Conservation (phyloP, 169 alveolate genomes). For the Fabrea salina region DNA sequence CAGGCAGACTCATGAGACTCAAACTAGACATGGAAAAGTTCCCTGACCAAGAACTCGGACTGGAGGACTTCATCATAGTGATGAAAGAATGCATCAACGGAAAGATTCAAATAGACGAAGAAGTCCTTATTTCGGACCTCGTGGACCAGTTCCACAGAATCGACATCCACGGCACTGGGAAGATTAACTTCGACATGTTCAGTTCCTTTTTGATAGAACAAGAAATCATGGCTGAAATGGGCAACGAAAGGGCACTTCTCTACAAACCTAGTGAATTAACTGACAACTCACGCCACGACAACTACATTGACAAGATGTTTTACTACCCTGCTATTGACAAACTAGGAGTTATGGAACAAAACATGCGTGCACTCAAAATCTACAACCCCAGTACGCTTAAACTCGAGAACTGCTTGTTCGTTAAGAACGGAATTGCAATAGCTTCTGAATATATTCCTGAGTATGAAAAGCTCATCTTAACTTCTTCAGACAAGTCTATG, state of each 20-base stretch:
- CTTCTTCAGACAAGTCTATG: slow-evolving; percentile 41
- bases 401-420: slow-evolving; percentile 26
- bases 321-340: slow-evolving; percentile 54
- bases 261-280: slow-evolving; percentile 43
- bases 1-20: slow-evolving; percentile 18
- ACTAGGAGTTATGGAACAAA: slow-evolving; percentile 53
- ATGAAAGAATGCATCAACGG: slow-evolving; percentile 24
- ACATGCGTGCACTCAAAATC: slow-evolving; percentile 49
- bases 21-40: slow-evolving; percentile 28
- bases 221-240: slow-evolving; percentile 45
- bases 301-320: slow-evolving; percentile 58
- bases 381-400: slow-evolving; percentile 50
- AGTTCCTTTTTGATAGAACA: slow-evolving; percentile 56
- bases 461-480: slow-evolving; percentile 37
- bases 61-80: slow-evolving; percentile 20
- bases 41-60: slow-evolving; percentile 11
- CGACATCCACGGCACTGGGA: slow-evolving; percentile 34
- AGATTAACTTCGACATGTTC: slow-evolving; percentile 44
- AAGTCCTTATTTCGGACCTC: slow-evolving; percentile 43
- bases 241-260: slow-evolving; percentile 30
- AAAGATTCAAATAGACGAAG: slow-evolving; percentile 19
- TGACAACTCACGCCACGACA: slow-evolving; percentile 59
- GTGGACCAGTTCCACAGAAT: slow-evolving; percentile 59
- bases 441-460: slow-evolving; percentile 53
- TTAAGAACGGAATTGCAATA: slow-evolving; percentile 41